Base-by-base conservation (phyloP, 2,329 filamentous ascomycete genomes). In the Pyrenochaeta sp. region DNA sequence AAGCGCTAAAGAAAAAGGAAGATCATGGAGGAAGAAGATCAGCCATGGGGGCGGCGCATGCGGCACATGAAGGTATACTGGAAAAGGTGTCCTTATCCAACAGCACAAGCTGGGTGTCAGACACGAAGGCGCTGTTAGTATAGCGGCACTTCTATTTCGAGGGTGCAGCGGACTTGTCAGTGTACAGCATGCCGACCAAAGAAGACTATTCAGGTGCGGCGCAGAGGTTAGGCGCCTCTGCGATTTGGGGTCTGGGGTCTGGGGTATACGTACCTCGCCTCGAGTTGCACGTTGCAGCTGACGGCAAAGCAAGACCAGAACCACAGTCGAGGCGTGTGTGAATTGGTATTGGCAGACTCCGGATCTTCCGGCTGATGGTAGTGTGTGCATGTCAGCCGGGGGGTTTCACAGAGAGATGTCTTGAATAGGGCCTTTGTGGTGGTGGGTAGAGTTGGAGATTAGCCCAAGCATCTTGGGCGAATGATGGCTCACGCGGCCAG, bases 401-500 rank as follows among this genome's bases (percentile, higher is more conserved):
- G 23, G 58, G 54, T 67, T 67, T 66, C 54, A 64, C 52, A 49
- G 44, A 60, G 44, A 50, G 36, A 51, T 63, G 68, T 63, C 58
- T 63, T 54, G 52, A 51, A 62, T 36, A n/a, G 45, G 47, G 58
- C 44, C 30, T 45, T 44, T 49, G 37, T 58, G 44, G 49, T 55
- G 54, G 51, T 58, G 45, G 58, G 55, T 54, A 52, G 54, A 42
- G 52, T 67, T 49, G n/a, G 59, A 65, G 62, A 63, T 63, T 67
- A 49, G 47, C 51, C 54, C 55, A 58, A 35, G 44, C 42, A 36
- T 43, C 18, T 18, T 30, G 46, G 56, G 69, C 70, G 69, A 72
- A 73, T 70, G 45, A 61, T 58, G 64, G 58, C 54, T 58, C 69
- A 64, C 56, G 65, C 60, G 66, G 61, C 55, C 60, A 61, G 62